Base-by-base conservation (phyloP, 306 rosid genomes). In the Sicyos baderoa region DNA sequence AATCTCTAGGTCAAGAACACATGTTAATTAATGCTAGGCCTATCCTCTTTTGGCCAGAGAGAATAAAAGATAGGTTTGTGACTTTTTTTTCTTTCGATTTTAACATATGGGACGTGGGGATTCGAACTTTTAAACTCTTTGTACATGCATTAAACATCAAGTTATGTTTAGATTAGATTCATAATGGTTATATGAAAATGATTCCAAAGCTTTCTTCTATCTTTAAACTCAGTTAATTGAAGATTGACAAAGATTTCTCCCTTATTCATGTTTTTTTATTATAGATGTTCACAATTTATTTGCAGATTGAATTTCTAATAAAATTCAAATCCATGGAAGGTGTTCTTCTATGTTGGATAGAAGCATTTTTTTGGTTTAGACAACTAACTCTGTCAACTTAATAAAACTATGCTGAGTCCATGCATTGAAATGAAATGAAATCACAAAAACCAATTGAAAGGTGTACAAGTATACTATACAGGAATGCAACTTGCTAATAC, bases 361-460 rank as follows among this genome's bases (percentile, higher is more conserved):
- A 35, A 8, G 8, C 6, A 2, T 35, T 32, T 16, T 17, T 4
- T 37, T 61, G 23, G 49, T 61, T n/a, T 3, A 61, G 68, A 61
- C 25, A 32, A 59, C 13, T 59, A 29, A 59, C 45, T 14, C n/a
- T 59, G 45, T 59, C 65, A 59, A 61, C 67, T 61, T 61, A 4
- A 61, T 8, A 61, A 17, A 25, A n/a, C n/a, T n/a, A n/a, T n/a
- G n/a, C n/a, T 29, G 35, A 29, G 4, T 40, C 23, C 1, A 63
- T 29, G 66, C 25, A n/a, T 17, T 18, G 25, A 37, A 62, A 62
- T 37, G 68, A 40, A 29, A 29, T 29, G 35, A 40, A 62, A 37
- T 37, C 49, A 19, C 2, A 56, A 4, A 56, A 23, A 57, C 63
- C 10, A 29, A 57, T 23, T 62, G 29, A 25, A 25, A 25, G 1